Evolutionary conservation across 2,329 filamentous ascomycete genomes (phyloP), one percentile per base, ranked within the genome.

Genomic region (Aspergillus fischeri): DNA sequence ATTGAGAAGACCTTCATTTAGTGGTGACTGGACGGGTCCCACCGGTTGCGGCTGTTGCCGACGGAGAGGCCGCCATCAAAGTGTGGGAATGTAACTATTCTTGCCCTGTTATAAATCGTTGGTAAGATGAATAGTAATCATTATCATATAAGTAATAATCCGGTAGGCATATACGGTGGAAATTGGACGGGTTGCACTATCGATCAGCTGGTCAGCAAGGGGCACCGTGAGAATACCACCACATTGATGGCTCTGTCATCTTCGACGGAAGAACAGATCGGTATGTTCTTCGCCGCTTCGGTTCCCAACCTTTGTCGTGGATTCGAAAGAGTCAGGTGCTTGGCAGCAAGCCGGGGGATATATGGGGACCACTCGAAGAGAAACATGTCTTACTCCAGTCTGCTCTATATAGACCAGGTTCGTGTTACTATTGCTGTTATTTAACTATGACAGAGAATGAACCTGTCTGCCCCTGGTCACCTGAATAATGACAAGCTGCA

Each of bases 141-240:
- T 29, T 60, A 41, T 9, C 14, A 14, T 4, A 17, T 3, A 7
- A 17, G 5, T 38, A 5, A 20, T 29, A 35, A n/a, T 21, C 25
- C 4, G 17, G 14, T 11, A 85, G 81, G 86, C 84, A 9, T 87
- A 86, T 55, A 86, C 84, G 0, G 81, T 86, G 1, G 80, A 85
- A 52, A 86, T 81, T 64, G 71, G 73, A 27, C 77, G 83, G 84
- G 78, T 1, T 77, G 80, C 65, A 70, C 86, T 2, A 73, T 86
- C 0, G 84, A 83, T 0, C 73, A 81, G 32, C 61, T 87, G 55
- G 77, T 70, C 52, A 65, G 62, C 1, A 78, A 72, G 54, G 75
- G 74, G 0, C 73, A 78, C 54, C 75, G 84, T 25, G 20, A 24
- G 5, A 6, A 47, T 27, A 24, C 10, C 44, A 5, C 21, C 10